Evolutionary conservation across 371 early-diverging fungal genomes (phyloP).

Genomic region (Haplosporangium sp.): DNA sequence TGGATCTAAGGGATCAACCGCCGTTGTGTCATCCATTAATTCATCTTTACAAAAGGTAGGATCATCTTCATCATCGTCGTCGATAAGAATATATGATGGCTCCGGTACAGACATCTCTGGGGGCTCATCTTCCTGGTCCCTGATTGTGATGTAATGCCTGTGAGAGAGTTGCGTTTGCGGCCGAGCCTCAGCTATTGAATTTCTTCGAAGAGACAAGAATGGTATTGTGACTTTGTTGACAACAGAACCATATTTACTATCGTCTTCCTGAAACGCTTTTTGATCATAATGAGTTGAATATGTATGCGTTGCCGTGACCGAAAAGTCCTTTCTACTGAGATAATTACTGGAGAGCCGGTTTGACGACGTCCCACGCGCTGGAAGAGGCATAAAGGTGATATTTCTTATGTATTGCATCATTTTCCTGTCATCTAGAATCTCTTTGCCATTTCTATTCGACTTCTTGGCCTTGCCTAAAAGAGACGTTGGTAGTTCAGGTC

Average conservation of each 20-base stretch:
- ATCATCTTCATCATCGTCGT: neutral
- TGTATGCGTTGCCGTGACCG: neutral
- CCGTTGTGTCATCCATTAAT: too few relatives aligned
- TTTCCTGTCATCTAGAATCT: conserved; percentile 30
- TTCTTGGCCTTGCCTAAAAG: neutral
- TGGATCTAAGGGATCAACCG: neutral
- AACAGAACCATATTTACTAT: neutral
- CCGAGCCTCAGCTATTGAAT: neutral
- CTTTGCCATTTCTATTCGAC: neutral
- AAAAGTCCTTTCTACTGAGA: neutral
- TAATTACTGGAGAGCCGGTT: neutral
- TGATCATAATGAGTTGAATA: neutral
- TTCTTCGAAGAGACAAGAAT: conserved; percentile 11
- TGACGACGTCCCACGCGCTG: neutral
- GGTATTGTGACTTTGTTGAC: conserved; percentile 11
- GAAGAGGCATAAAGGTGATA: conserved; percentile 27
- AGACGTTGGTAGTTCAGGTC: neutral
- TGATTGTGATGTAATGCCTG: neutral
- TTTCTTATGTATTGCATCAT: conserved; percentile 25
- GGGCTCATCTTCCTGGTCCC: neutral
- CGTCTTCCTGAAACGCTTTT: neutral
- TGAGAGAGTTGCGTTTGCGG: neutral
- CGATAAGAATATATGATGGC: neutral
- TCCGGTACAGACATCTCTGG: too few relatives aligned
- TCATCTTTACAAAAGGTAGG: too few relatives aligned